phyloP scores from a whole-genome alignment of 306 rosid species.

The Coriaria nepalensis region DNA sequence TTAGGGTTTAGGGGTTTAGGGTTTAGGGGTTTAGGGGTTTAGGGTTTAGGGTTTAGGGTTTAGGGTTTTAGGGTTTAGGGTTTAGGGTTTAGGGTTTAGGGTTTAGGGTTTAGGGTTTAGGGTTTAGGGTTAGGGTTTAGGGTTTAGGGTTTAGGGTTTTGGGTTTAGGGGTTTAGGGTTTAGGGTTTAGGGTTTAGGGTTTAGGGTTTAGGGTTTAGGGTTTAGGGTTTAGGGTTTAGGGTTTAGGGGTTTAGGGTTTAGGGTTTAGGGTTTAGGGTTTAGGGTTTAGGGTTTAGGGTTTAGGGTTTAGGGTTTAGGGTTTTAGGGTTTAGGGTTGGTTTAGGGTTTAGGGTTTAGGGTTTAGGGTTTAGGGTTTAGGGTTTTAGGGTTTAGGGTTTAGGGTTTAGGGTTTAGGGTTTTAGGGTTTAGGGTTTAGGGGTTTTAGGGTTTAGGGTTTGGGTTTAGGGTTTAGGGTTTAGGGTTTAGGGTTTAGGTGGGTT shows the following conservation, averaged over 20 bases:
- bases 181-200: too few species aligned
- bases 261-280: background rate
- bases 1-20: too few species aligned
- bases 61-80: conserved; percentile 9
- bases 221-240: conserved; percentile 1
- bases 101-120: conserved; percentile 6
- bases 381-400: too few species aligned
- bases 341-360: conserved; percentile 12
- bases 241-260: background rate
- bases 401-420: too few species aligned
- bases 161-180: conserved; percentile 2
- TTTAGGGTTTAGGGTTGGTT: too few species aligned
- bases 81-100: conserved; percentile 9
- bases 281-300: conserved; percentile 1
- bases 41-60: conserved; percentile 15
- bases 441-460: too few species aligned
- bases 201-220: too few species aligned
- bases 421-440: too few species aligned
- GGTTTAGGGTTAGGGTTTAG: conserved; percentile 1
- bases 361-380: conserved; percentile 13
- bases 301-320: too few species aligned
- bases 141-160: background rate
- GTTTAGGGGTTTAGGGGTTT: too few species aligned
- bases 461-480: too few species aligned
- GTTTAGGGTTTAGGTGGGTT: too few species aligned